Conservation (phyloP, 1,284 basidiomycete species). For the Neolentinus lepideus region DNA sequence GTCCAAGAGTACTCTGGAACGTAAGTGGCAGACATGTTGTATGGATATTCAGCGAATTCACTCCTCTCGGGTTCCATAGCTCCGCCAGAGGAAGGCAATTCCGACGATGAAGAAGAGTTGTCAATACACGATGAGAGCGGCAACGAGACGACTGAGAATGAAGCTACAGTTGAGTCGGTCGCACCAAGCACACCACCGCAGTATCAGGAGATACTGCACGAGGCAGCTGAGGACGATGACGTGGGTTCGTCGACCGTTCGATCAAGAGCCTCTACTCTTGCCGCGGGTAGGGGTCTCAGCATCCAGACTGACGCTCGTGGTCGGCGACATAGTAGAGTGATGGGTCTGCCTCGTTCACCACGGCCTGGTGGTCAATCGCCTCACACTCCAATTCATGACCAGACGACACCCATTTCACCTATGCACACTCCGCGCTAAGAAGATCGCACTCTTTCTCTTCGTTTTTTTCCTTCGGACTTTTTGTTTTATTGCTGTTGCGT, state of each 20-base stretch:
- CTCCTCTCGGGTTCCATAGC: slow-evolving; percentile 7
- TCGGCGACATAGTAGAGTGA: slow-evolving; percentile 48
- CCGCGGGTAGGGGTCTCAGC: slow-evolving; percentile 66
- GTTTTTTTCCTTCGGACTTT: not conserved
- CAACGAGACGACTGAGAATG: slow-evolving; percentile 59
- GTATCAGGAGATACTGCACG: slow-evolving; percentile 3
- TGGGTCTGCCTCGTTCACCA: slow-evolving; percentile 46
- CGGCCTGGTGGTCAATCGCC: not conserved
- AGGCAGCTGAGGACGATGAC: slow-evolving; percentile 3
- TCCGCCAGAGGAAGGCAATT: slow-evolving; percentile 16
- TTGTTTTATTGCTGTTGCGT: slow-evolving; percentile 3
- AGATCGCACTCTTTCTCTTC: not conserved
- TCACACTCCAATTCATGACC: slow-evolving; percentile 8
- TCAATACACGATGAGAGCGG: slow-evolving; percentile 66
- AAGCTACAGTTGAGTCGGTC: slow-evolving; percentile 27
- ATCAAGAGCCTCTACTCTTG: slow-evolving; percentile 32
- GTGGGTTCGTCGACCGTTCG: not conserved
- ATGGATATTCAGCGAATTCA: not conserved
- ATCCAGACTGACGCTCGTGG: slow-evolving; percentile 47
- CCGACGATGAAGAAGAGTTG: slow-evolving; percentile 53
- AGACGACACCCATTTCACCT: not conserved
- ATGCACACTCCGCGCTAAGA: slow-evolving; percentile 8
- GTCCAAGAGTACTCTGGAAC: slow-evolving; percentile 53
- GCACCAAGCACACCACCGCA: not conserved
- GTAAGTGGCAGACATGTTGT: slow-evolving; percentile 30